Conservation (phyloP, 2,329 filamentous ascomycete species). For the Mollisia scopiformis region DNA sequence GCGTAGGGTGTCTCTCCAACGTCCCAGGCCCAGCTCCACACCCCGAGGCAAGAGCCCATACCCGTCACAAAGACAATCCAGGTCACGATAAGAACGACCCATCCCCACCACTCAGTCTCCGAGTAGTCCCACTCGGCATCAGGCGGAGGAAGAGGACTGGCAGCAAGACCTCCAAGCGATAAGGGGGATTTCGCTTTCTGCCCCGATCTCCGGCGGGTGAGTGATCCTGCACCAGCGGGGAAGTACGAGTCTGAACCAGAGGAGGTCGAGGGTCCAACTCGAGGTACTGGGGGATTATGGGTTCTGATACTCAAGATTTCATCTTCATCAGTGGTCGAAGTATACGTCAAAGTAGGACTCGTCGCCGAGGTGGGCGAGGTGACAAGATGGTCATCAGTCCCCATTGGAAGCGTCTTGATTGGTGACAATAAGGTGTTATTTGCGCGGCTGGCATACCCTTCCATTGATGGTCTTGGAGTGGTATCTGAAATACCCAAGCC, state of each 20-base stretch:
- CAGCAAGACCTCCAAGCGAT: slow-evolving; percentile 56
- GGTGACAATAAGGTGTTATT: slow-evolving; percentile 30
- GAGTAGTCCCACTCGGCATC: slow-evolving; percentile 81
- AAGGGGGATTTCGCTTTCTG: slow-evolving; percentile 58
- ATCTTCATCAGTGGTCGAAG: slow-evolving; percentile 84
- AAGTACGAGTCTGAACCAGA: slow-evolving; percentile 69
- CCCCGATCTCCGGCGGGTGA: slow-evolving; percentile 34
- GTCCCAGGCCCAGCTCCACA: slow-evolving; percentile 99
- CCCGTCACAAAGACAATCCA: slow-evolving; percentile 97
- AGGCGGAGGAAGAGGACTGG: slow-evolving; percentile 47
- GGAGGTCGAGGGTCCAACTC: slow-evolving; percentile 45
- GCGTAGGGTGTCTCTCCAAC: slow-evolving; percentile 95
- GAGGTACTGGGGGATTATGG: slow-evolving; percentile 44
- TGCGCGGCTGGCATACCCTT: slow-evolving; percentile 45
- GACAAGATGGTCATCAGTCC: slow-evolving; percentile 30
- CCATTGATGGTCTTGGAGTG: slow-evolving; percentile 50
- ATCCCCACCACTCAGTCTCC: slow-evolving; percentile 98
- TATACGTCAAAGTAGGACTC: slow-evolving; percentile 61
- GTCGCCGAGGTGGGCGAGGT: slow-evolving; percentile 42
- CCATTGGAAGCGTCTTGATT: slow-evolving; percentile 37
- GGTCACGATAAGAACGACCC: slow-evolving; percentile 86
- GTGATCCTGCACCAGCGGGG: slow-evolving; percentile 43
- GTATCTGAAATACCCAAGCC: slow-evolving; percentile 52
- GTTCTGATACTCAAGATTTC: slow-evolving; percentile 69
- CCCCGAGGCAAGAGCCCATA: slow-evolving; percentile 91